Evolutionary conservation across 306 rosid species (phyloP), one percentile per base, ranked within the genome.

Genomic region (Sicyos baderoa): DNA sequence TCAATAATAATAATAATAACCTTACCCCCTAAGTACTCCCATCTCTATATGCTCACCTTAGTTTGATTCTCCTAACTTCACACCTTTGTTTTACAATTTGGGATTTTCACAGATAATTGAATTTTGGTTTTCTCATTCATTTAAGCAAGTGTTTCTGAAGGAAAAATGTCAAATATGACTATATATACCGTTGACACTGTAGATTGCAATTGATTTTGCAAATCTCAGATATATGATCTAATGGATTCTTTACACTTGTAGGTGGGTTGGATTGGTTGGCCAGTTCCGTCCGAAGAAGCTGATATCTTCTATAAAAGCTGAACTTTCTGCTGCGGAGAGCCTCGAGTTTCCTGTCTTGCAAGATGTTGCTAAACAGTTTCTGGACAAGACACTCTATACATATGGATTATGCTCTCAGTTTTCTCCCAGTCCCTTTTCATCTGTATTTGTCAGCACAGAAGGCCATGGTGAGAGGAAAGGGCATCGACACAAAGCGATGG

Each of bases 271-370:
- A 62, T 22, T 86, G 73, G 72, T 84, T 19, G 96, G 96, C 18
- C 95, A 86, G 81, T 78, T 92, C 67, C 89, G 89, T 74, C 98
- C 96, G 0, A 84, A 85, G 95, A 92, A 92, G 72, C 76, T 89
- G 72, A 73, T 89, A 73, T 75, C 80, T 72, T 75, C 82, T 63
- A 75, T 92, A 15, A 92, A 86, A 75, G 85, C 83, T 51, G 89
- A 87, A 58, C 71, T 91, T 77, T 66, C 76, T 75, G 75, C 72
- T 64, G 75, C 59, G 49, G 89, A 79, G 6, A 80, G 72, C 15
- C 66, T 76, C 0, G 89, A 84, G 72, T 68, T 83, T 61, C 84
- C 89, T 69, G 79, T 79, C 14, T 71, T 87, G 79, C 86, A 87
- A 85, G 88, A 82, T 53, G 91, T 81, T 53, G 95, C 87, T 11